Evolutionary conservation across 2,329 filamentous ascomycete genomes (phyloP).

Genomic region (Talaromyces atroroseus): DNA sequence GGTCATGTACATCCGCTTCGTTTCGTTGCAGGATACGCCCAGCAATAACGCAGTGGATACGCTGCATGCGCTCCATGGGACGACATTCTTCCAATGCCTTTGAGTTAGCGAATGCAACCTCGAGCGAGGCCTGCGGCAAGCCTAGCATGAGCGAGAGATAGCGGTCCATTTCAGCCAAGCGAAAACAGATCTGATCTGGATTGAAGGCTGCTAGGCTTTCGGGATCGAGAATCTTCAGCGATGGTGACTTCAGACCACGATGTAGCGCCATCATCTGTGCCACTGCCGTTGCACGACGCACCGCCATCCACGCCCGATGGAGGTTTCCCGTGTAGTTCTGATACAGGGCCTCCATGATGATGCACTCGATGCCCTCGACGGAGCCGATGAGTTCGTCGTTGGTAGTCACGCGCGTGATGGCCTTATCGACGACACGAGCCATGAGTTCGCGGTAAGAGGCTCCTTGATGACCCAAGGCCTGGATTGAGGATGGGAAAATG

Average conservation of each 20-base stretch:
- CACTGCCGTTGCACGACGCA: constrained; percentile 32
- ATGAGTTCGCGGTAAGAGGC: constrained; percentile 25
- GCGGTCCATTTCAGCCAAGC: constrained; percentile 35
- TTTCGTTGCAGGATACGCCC: constrained; percentile 50
- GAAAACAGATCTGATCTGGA: constrained; percentile 32
- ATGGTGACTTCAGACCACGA: constrained; percentile 27
- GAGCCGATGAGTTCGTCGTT: constrained; percentile 35
- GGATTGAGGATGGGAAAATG: constrained; percentile 31
- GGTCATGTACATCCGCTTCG: constrained; percentile 23
- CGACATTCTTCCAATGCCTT: constrained; percentile 26
- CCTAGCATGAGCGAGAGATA: constrained; percentile 41
- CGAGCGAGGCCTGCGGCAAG: constrained; percentile 28
- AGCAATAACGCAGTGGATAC: constrained; percentile 41
- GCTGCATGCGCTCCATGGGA: constrained; percentile 43
- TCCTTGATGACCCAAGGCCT: constrained; percentile 3
- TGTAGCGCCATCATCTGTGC: constrained; percentile 42
- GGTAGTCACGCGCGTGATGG: constrained; percentile 29
- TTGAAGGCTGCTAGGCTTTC: constrained; percentile 25
- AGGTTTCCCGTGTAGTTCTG: constrained; percentile 39
- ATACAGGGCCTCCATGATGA: constrained; percentile 40
- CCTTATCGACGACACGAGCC: constrained; percentile 24
- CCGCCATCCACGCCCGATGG: constrained; percentile 36
- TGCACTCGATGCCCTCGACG: constrained; percentile 40
- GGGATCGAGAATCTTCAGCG: constrained; percentile 27
- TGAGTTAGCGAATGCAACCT: constrained; percentile 31